Base-by-base conservation (phyloP, 768 basidiomycete genomes). In the Phaffia australis region DNA sequence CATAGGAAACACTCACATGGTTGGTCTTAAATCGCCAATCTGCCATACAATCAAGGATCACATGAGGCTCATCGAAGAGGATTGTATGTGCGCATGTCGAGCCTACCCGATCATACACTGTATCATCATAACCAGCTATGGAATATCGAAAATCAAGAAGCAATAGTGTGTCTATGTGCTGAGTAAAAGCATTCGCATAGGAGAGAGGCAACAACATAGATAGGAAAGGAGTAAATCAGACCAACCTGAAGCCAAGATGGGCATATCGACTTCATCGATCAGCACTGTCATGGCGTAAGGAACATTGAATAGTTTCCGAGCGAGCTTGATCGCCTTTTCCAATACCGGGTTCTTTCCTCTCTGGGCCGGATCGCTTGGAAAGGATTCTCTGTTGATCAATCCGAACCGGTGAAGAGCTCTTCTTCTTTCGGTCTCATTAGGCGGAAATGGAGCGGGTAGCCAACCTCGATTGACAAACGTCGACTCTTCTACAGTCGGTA, bases 361-460 rank as follows among this genome's bases (percentile, higher is more conserved):
- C 23, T 32, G 7, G 8, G 59, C 46, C 46, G 47, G 47, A 7
- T 46, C 59, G 47, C 48, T 46, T 2, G 59, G 47, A 15, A 60
- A 29, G 47, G 35, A 5, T 42, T 42, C 35, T 11, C 35, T 42
- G 35, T 42, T 42, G 35, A 42, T 42, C 35, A 60, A 18, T 5
- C 46, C 59, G 15, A 48, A 49, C 23, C 59, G 11, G 42, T 23
- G 50, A 3, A 60, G 59, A 11, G 59, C 59, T 35, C 42, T 35
- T 29, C 46, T 46, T 6, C 59, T n/a, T 19, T 46, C 59, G 6
- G 25, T 49, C 59, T 60, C 59, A 49, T 48, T 60, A 19, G 59
- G 59, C 59, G 59, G 59, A 27, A 14, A 25, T 16, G 59, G 59
- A n/a, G 59, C 46, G 46, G 59, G 59, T 3, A 60, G 46, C 59